phyloP scores from a whole-genome alignment of 192 early-diverging fungal species.

The Dimargaris xerosporica region DNA sequence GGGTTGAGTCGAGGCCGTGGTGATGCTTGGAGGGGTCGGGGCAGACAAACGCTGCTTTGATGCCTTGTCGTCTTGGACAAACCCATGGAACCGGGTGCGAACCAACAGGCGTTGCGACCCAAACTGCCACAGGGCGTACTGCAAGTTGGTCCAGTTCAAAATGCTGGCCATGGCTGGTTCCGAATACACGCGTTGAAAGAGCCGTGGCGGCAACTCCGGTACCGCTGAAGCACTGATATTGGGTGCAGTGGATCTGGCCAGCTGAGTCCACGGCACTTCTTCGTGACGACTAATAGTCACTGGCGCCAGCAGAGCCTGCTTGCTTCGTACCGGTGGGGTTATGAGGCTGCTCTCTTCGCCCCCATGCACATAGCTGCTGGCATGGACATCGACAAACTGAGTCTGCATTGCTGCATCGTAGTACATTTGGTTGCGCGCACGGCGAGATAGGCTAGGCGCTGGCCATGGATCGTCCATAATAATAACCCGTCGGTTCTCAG shows the following conservation, averaged over 20 bases:
- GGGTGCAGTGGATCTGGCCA: too few species aligned
- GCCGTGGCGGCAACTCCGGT: too few species aligned
- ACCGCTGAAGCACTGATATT: too few species aligned
- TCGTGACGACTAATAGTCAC: too few species aligned
- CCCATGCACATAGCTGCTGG: too few species aligned
- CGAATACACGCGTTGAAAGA: too few species aligned
- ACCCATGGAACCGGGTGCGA: background rate
- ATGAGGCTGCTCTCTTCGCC: too few species aligned
- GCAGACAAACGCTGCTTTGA: background rate
- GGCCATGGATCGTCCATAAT: background rate
- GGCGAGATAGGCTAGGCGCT: background rate
- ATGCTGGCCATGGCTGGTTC: background rate
- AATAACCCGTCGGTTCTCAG: background rate
- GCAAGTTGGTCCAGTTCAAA: background rate
- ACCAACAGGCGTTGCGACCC: background rate
- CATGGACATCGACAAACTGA: background rate
- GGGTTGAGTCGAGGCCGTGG: too few species aligned
- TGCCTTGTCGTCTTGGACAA: background rate
- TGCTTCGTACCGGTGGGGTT: too few species aligned
- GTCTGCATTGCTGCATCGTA: background rate
- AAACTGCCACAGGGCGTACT: background rate
- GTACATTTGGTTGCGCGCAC: background rate
- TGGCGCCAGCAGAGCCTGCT: too few species aligned
- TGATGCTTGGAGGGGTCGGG: too few species aligned
- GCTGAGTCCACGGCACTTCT: too few species aligned